These are phyloP conservation scores for Filosporella fistucella DNA, from an alignment of 495 filamentous ascomycete species.

Conservation along the genomic window DNA sequence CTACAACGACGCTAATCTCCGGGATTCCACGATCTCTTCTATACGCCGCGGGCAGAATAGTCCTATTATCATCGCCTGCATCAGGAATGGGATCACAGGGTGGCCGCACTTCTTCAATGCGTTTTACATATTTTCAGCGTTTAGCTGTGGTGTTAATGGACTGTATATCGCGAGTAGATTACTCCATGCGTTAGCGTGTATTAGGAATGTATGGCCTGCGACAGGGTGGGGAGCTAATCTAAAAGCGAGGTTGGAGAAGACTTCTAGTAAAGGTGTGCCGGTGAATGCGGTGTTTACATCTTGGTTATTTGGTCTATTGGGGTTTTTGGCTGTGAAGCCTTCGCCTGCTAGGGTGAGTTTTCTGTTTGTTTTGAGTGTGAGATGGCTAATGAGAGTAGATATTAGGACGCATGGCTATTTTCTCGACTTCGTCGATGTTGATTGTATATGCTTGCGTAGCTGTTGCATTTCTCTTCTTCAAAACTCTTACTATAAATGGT, in stretches of 20 bases:
- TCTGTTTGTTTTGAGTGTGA: background rate
- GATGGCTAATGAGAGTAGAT: slow-evolving; percentile 10
- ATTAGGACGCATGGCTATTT: slow-evolving; percentile 30
- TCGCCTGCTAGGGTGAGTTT: slow-evolving; percentile 1
- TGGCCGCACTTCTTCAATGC: slow-evolving; percentile 38
- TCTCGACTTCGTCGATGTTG: slow-evolving; percentile 36
- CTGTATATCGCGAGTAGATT: slow-evolving; percentile 37
- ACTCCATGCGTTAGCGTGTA: slow-evolving; percentile 35
- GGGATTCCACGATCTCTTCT: slow-evolving; percentile 27
- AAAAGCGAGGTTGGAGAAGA: slow-evolving; percentile 25
- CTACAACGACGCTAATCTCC: slow-evolving; percentile 33
- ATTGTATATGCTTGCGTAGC: slow-evolving; percentile 37
- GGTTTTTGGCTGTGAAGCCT: slow-evolving; percentile 22
- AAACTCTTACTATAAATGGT: slow-evolving; percentile 23
- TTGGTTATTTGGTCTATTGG: slow-evolving; percentile 31
- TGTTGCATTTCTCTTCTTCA: slow-evolving; percentile 33
- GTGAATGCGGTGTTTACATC: slow-evolving; percentile 34
- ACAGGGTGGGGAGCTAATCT: slow-evolving; percentile 7
- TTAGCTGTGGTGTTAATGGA: slow-evolving; percentile 35
- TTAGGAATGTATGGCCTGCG: slow-evolving; percentile 8
- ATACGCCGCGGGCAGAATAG: slow-evolving; percentile 26
- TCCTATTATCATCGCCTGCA: slow-evolving; percentile 35
- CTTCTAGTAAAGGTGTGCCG: slow-evolving; percentile 21
- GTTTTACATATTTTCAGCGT: slow-evolving; percentile 40
- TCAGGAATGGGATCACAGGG: slow-evolving; percentile 29